phyloP scores from a whole-genome alignment of 768 basidiomycete species.

The Leucogyrophana mollusca region DNA sequence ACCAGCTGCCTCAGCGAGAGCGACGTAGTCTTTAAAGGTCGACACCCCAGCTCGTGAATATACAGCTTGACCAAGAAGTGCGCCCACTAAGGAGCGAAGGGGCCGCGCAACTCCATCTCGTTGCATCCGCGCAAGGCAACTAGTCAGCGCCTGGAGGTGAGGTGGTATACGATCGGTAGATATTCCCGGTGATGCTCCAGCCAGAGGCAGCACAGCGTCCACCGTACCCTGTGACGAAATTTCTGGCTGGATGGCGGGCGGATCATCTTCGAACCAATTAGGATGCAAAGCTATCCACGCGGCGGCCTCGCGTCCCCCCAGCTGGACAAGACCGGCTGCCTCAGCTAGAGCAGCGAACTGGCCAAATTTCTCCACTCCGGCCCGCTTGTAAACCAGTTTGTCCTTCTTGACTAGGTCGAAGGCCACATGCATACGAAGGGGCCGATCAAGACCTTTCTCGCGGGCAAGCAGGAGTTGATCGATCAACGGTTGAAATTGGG shows the following conservation, averaged over 20 bases:
- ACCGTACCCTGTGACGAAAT: too few species aligned
- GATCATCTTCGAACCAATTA: slow-evolving; percentile 14
- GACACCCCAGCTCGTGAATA: slow-evolving; percentile 40
- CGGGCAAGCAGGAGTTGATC: slow-evolving; percentile 18
- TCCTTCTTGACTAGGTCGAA: slow-evolving; percentile 28
- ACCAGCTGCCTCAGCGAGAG: slow-evolving; percentile 35
- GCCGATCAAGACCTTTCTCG: slow-evolving; percentile 28
- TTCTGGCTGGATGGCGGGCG: too few species aligned
- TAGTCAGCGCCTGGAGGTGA: slow-evolving; percentile 30
- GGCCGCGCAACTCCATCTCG: slow-evolving; percentile 30
- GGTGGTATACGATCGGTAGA: slow-evolving; percentile 2
- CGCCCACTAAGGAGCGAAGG: slow-evolving; percentile 38
- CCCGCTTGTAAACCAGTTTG: slow-evolving; percentile 21
- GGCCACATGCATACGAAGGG: slow-evolving; percentile 41
- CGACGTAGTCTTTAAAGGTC: slow-evolving; percentile 41
- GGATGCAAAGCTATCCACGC: slow-evolving; percentile 30
- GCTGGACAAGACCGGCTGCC: slow-evolving; percentile 22
- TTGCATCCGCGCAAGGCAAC: slow-evolving; percentile 29
- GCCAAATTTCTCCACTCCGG: slow-evolving; percentile 24
- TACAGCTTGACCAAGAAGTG: slow-evolving; percentile 27
- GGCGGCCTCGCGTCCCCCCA: slow-evolving; percentile 11
- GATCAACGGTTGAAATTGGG: slow-evolving; percentile 30
- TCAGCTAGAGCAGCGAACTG: slow-evolving; percentile 27
- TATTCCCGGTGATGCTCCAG: not conserved
- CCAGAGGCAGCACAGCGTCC: not conserved